Conservation (phyloP, 225 moss, liverwort and hornwort species). For the Ulota crispa region DNA sequence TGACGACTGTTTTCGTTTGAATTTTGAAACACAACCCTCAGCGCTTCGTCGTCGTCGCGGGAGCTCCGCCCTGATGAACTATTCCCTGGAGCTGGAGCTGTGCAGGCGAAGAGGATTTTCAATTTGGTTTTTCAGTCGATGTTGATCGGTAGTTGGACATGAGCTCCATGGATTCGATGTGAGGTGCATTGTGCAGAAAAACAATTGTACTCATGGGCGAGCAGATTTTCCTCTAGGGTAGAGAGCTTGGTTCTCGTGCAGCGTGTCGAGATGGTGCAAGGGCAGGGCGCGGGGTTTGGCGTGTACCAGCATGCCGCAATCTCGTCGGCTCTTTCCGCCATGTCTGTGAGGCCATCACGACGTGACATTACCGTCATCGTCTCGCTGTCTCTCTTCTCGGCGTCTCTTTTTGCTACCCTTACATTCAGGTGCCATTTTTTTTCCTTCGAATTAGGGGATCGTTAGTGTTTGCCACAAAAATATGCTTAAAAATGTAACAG, state of each 20-base stretch:
- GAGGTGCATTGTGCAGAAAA: background rate
- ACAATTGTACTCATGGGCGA: background rate
- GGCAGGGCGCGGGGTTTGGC: slow-evolving; percentile 58
- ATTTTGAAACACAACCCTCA: no score
- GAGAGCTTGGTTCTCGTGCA: background rate
- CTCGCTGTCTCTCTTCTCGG: slow-evolving; percentile 45
- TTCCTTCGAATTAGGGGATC: background rate
- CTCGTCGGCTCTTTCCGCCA: slow-evolving; percentile 70
- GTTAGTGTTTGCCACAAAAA: background rate
- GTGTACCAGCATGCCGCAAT: slow-evolving; percentile 76
- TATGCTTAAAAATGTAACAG: background rate
- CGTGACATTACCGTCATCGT: slow-evolving; percentile 74
- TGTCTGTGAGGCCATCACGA: slow-evolving; percentile 72
- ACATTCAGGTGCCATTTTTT: slow-evolving; percentile 33
- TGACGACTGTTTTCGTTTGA: no score
- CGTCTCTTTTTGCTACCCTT: slow-evolving; percentile 37
- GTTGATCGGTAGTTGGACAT: background rate
- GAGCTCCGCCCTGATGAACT: background rate
- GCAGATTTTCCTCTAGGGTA: slow-evolving; percentile 24
- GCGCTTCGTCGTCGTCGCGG: background rate
- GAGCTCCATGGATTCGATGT: background rate
- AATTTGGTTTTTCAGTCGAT: background rate
- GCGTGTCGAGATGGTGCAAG: slow-evolving; percentile 36
- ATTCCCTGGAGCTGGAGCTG: background rate
- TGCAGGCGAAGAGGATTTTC: background rate